Conservation (phyloP, 176 grass and related monocot species). For the Rhipidocladum racemiflorum region DNA sequence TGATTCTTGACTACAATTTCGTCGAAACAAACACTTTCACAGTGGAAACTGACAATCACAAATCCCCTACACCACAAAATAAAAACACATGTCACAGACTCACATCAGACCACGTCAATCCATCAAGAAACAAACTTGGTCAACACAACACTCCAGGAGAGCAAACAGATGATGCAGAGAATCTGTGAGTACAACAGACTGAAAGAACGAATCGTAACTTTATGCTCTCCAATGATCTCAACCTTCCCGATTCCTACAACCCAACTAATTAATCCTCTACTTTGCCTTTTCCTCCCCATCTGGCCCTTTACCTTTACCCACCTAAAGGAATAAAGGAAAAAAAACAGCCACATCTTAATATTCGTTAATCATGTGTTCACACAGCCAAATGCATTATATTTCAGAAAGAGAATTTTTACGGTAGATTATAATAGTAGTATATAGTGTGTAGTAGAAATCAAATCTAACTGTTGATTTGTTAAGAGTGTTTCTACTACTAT, state of each 20-base stretch:
- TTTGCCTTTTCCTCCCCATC: constrained; percentile 38
- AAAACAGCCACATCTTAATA: constrained; percentile 29
- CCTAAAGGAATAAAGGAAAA: constrained; percentile 15
- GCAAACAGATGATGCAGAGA: constrained; percentile 17
- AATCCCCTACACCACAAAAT: constrained; percentile 25
- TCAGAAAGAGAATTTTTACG: no score
- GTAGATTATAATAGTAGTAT: no score
- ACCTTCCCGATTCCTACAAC: constrained; percentile 28
- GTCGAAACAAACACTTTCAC: background rate
- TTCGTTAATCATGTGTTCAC: constrained; percentile 51
- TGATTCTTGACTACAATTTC: constrained; percentile 16
- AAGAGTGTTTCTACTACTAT: no score
- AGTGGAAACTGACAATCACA: constrained; percentile 27
- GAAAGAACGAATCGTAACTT: constrained; percentile 34
- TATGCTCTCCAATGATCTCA: constrained; percentile 38
- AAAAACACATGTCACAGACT: constrained; percentile 13
- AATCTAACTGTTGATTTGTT: no score
- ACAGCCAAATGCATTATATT: constrained; percentile 28
- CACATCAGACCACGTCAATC: constrained; percentile 18
- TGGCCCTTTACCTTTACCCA: constrained; percentile 24
- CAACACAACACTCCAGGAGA: constrained; percentile 19
- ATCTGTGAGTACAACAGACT: constrained; percentile 23
- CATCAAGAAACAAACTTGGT: constrained; percentile 36
- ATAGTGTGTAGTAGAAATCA: no score
- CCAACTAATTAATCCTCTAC: constrained; percentile 34